Percentiles rank a stretch among this genome's conserved stretches.
phyloP scores from a whole-genome alignment of 352 stramenopile genomes.

The Globisporangium nodosum region DNA sequence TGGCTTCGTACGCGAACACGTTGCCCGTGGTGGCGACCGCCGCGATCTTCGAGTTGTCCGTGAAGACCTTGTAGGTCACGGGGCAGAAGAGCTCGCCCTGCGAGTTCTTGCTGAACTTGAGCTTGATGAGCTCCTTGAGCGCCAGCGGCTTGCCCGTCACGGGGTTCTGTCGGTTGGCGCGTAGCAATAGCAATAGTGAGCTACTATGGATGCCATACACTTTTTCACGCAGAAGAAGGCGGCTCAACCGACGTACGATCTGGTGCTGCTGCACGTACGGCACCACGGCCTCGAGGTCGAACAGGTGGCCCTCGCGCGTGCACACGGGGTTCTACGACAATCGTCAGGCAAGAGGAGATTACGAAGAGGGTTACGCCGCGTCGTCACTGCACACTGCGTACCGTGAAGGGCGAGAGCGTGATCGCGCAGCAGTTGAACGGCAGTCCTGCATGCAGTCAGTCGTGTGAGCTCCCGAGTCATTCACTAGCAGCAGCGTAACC shows the following conservation, averaged over 20 bases:
- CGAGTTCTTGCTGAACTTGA: conserved; percentile 81
- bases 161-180: conserved; percentile 71
- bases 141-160: conserved; percentile 89
- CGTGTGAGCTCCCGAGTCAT: neutral
- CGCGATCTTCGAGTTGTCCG: conserved; percentile 85
- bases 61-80: conserved; percentile 96
- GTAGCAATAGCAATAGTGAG: neutral
- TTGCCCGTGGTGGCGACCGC: conserved; percentile 86
- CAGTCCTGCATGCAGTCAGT: conserved; percentile 47
- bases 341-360: neutral
- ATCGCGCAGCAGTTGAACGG: conserved; percentile 99
- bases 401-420: conserved; percentile 87
- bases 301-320: conserved; percentile 93
- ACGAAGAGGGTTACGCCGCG: too few relatives aligned
- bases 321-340: conserved; percentile 87
- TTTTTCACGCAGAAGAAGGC: too few relatives aligned
- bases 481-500: neutral
- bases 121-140: conserved; percentile 92
- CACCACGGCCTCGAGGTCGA: conserved; percentile 96
- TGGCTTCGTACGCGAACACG: conserved; percentile 95
- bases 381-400: conserved; percentile 11
- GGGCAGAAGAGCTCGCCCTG: conserved; percentile 84
- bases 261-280: conserved; percentile 95
- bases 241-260: conserved; percentile 43
- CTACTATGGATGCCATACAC: neutral